These are phyloP conservation scores for Escallonia herrerae DNA, from an alignment of 129 eudicot genomes.

Conservation along the genomic window DNA sequence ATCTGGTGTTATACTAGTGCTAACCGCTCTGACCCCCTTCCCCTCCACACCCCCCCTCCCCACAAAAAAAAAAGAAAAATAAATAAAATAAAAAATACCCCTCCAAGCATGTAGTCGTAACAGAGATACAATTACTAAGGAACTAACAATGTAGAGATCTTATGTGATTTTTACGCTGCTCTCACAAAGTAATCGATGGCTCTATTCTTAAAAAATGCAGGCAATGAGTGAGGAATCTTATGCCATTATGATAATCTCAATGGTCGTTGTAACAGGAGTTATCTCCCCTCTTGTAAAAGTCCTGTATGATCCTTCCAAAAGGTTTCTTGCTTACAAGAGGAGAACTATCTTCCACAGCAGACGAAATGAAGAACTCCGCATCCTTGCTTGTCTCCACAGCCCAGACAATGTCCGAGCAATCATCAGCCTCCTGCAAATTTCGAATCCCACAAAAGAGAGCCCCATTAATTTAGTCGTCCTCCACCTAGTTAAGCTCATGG, in stretches of 20 bases:
- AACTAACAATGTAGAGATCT: no score
- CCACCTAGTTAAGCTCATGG: conserved; percentile 39
- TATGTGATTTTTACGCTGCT: no score
- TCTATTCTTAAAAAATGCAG: conserved; percentile 13
- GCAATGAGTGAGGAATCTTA: conserved; percentile 25
- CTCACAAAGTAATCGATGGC: no score
- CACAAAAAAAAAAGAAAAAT: no score
- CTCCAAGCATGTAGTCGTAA: no score
- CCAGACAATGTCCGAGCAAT: conserved; percentile 30
- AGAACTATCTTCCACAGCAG: conserved; percentile 34
- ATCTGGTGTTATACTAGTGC: no score
- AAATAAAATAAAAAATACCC: no score
- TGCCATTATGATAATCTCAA: conserved; percentile 31
- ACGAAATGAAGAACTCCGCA: conserved; percentile 36
- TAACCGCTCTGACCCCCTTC: no score
- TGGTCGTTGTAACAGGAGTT: conserved; percentile 32
- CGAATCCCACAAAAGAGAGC: conserved; percentile 29
- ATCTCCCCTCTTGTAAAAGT: conserved; percentile 32
- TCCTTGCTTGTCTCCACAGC: conserved; percentile 37
- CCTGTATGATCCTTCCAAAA: conserved; percentile 39
- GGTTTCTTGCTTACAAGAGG: conserved; percentile 41
- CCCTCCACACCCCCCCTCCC: no score
- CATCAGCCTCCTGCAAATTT: conserved; percentile 29
- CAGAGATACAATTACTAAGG: no score
- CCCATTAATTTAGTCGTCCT: conserved; percentile 26